Evolutionary conservation across 2,329 filamentous ascomycete genomes (phyloP), one percentile per base, ranked within the genome.

Genomic region (Colletotrichum cuscutae): DNA sequence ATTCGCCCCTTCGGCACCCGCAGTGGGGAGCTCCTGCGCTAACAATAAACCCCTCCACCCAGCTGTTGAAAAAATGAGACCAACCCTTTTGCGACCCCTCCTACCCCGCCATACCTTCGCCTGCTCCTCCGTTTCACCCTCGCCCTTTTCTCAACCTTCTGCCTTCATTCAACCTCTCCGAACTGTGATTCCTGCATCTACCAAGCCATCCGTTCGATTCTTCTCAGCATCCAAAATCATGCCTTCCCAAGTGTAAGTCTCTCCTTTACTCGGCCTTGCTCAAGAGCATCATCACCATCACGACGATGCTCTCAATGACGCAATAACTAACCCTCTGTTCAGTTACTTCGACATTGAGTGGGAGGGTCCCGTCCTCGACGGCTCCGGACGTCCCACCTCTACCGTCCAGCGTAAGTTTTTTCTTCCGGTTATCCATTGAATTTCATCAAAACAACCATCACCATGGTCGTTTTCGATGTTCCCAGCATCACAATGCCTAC

Each of bases 331-430:
- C 68, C 49, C 58, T 57, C 71, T 69, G 64, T 68, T 37, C 74
- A 91, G 89, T 80, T 94, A 86, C 87, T 95, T 96, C 87, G 92
- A 95, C 76, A 81, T 93, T 75, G 82, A 88, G 82, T 94, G 92
- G 93, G 87, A 91, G 81, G 94, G 93, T 76, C 93, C 93, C 76
- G 87, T 91, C 82, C 78, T 97, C 77, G 86, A 93, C 81, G 86
- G 87, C 82, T 86, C 88, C 82, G 86, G 84, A 82, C 82, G 82
- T 73, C 84, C 88, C 77, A 92, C 90, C 76, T 76, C 83, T 35
- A 81, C 83, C 63, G 83, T 91, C 76, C 86, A 90, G 85, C 81
- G 93, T 94, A 88, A 88, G 90, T 66, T 94, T 88, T 53, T 52
- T 49, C 6, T 19, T 94, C 88, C 35, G 49, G 12, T 53, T 22